Evolutionary conservation across 306 rosid genomes (phyloP).

Genomic region (Gastrolobium villosum): DNA sequence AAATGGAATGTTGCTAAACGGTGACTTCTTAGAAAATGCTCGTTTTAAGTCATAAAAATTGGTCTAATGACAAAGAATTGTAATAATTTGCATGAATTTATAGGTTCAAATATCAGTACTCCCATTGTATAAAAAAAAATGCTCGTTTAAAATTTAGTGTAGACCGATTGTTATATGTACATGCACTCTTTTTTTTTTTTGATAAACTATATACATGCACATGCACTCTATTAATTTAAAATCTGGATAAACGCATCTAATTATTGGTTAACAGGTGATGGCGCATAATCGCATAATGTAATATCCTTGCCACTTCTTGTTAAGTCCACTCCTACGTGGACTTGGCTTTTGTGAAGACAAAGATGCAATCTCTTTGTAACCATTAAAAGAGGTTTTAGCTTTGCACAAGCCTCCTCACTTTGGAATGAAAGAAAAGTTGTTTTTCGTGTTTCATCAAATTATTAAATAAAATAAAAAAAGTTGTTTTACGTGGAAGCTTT

Average conservation of each 20-base stretch:
- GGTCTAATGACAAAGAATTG: too few relatives aligned
- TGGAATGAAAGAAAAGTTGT: conserved; percentile 46
- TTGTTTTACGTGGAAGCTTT: conserved; percentile 45
- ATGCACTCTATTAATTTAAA: neutral
- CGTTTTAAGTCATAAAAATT: too few relatives aligned
- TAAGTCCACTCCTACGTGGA: conserved; percentile 35
- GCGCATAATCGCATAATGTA: conserved; percentile 23
- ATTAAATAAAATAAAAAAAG: conserved; percentile 8
- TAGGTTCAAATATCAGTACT: too few relatives aligned
- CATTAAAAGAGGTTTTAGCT: conserved; percentile 25
- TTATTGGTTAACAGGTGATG: conserved; percentile 36
- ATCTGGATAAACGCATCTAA: neutral
- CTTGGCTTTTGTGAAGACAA: conserved; percentile 47
- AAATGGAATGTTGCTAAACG: too few relatives aligned
- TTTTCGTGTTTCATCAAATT: conserved; percentile 26
- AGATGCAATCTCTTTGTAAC: conserved; percentile 30
- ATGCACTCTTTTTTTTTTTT: too few relatives aligned
- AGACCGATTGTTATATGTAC: too few relatives aligned
- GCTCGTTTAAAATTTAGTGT: neutral
- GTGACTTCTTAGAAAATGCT: too few relatives aligned
- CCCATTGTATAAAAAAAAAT: neutral
- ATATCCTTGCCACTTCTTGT: conserved; percentile 29
- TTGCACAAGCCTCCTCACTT: conserved; percentile 32
- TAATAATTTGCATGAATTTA: too few relatives aligned
- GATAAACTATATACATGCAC: too few relatives aligned